Base-by-base conservation (phyloP, 441 rosid genomes). In the Cnidoscolus chayamansa region DNA sequence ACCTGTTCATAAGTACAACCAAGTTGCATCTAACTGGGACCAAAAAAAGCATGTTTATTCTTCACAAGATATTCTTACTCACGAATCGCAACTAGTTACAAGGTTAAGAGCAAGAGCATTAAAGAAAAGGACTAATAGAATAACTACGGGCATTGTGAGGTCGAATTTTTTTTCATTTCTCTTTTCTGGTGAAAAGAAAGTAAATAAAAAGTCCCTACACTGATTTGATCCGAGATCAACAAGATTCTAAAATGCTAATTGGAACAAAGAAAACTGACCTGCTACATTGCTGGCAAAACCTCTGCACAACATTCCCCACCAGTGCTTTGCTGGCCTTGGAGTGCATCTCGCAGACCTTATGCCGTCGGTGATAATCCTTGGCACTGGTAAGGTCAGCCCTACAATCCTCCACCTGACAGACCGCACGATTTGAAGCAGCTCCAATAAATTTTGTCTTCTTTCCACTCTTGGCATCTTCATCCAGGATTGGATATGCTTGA, bases 211-310 rank as follows among this genome's bases (percentile, higher is more conserved):
- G 62, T 48, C 8, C 60, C 20, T 57, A 17, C n/a, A 53, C 30
- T 32, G 16, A 45, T 69, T 55, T 68, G 64, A 35, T 48, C 25
- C 49, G 66, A 72, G n/a, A 67, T 40, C 43, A 13, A 60, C 48
- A 56, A 60, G 47, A 45, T 31, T 53, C 65, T 35, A 59, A 55
- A 55, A 68, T 66, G 20, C 50, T 50, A 40, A 73, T 55, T 49
- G n/a, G 37, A 72, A 19, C 32, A 69, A 40, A 65, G 58, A 68
- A 7, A 40, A 64, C 86, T 78, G 80, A 92, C 98, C 96, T 82
- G 83, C 98, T 94, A 81, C 98, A 94, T 83, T 94, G 98, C 86
- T 94, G 98, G 82, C 98, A 94, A 76, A 94, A 94, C 69, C 98
- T 85, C 81, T 92, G 98, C 94, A 89, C 79, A 51, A 80, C 84